Evolutionary conservation across 108 stramenopile species (phyloP).

Genomic region (Mediolabrus comicus): DNA sequence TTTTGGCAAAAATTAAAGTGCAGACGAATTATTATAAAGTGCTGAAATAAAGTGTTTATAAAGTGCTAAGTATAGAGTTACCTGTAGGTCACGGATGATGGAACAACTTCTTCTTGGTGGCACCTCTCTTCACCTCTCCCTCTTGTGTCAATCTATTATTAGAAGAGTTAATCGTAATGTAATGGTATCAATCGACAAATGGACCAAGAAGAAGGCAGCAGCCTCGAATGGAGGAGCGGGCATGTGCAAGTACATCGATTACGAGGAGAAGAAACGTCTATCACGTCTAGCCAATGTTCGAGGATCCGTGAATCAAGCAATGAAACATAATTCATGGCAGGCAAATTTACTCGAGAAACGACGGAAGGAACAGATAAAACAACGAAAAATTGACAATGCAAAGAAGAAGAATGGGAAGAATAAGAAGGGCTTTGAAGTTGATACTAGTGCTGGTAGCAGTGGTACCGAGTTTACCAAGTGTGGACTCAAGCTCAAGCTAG

Average conservation of each 20-base stretch:
- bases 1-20: too few relatives aligned
- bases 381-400: slow-evolving; percentile 18
- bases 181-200: slow-evolving; percentile 31
- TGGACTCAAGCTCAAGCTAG: slow-evolving; percentile 37
- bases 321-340: slow-evolving; percentile 39
- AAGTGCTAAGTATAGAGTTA: too few relatives aligned
- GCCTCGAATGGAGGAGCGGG: slow-evolving; percentile 34
- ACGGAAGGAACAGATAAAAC: slow-evolving; percentile 36
- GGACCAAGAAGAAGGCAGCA: slow-evolving; percentile 18
- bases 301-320: slow-evolving; percentile 18
- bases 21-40: too few relatives aligned
- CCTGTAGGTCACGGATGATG: too few relatives aligned
- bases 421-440: slow-evolving; percentile 33
- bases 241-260: slow-evolving; percentile 43
- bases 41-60: too few relatives aligned
- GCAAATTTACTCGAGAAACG: slow-evolving; percentile 38
- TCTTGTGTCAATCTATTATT: too few relatives aligned
- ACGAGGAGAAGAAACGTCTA: slow-evolving; percentile 26
- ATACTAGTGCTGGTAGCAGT: slow-evolving; percentile 21
- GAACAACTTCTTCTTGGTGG: too few relatives aligned
- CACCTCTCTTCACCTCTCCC: too few relatives aligned
- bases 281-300: slow-evolving; percentile 25
- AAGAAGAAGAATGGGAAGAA: slow-evolving; percentile 8
- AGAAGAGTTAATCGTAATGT: too few relatives aligned
- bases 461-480: slow-evolving; percentile 32